Base-by-base conservation (phyloP, 352 stramenopile genomes). In the Pythium monospermum region DNA sequence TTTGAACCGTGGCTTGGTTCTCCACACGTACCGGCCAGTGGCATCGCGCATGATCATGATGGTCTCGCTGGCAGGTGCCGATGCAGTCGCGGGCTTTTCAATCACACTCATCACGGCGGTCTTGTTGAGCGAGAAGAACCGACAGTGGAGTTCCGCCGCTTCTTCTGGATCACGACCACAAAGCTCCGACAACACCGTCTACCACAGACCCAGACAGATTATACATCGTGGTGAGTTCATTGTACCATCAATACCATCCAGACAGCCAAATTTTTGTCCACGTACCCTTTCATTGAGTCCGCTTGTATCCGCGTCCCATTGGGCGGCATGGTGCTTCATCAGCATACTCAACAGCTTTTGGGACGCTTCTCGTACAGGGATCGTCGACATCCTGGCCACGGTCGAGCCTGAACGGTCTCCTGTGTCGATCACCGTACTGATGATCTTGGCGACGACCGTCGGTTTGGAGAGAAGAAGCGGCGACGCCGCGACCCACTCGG, bases 321-420 rank as follows among this genome's bases (percentile, higher is more conserved):
- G 71, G 1, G 77, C 78, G n/a, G 83, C 71, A 51, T 94, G 83
- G 51, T 92, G 81, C 53, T 94, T 94, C 73, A 94, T 87, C 28
- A 94, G 57, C 74, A 89, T 91, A 48, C 85, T 89, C 15, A 91
- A 66, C 10, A 94, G 49, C 44, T 89, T 85, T 49, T 91, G 79
- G 8, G 83, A 82, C 32, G 81, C 77, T 31, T 87, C 74, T 3
- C 81, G 83, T 11, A 85, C 76, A 7, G 76, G 69, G 50, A 79
- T 59, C 6, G 68, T 69, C 0, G 73, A 71, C 23, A 51, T 73
- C 49, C 76, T 73, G 2, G 71, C 72, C 12, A 69, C 68, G 43
- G 82, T 77, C 16, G 79, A 85, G 33, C 85, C 76, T 12, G 83
- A 78, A 26, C 75, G 68, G 36, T 91, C 80, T 33, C 80, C 85